These are phyloP conservation scores for Apiospora sp. DNA, from an alignment of 2,329 filamentous ascomycete species.

Conservation along the genomic window DNA sequence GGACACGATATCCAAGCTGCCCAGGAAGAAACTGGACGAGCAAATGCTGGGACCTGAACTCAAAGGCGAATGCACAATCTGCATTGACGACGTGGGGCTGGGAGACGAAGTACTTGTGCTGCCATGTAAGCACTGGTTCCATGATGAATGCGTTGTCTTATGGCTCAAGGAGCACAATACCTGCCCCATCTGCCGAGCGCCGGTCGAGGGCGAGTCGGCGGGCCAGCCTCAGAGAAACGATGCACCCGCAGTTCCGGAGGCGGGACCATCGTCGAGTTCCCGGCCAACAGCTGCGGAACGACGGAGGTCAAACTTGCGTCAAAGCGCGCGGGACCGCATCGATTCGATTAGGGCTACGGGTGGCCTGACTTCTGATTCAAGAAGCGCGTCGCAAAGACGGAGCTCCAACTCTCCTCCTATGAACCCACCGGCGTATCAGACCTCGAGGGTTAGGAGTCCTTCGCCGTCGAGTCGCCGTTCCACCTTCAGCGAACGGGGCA, in stretches of 20 bases:
- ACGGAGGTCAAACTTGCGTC: slow-evolving; percentile 34
- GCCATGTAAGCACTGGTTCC: slow-evolving; percentile 95
- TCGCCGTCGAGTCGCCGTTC: slow-evolving; percentile 38
- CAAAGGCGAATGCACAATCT: slow-evolving; percentile 90
- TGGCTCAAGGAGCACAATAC: slow-evolving; percentile 94
- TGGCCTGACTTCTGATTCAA: slow-evolving; percentile 29
- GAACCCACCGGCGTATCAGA: slow-evolving; percentile 31
- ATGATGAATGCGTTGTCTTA: slow-evolving; percentile 78
- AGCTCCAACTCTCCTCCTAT: slow-evolving; percentile 40
- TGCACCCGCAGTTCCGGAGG: slow-evolving; percentile 21
- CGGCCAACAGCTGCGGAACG: slow-evolving; percentile 32
- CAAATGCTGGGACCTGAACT: slow-evolving; percentile 72
- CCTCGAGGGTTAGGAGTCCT: slow-evolving; percentile 38
- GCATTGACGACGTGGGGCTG: slow-evolving; percentile 82
- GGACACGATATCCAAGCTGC: slow-evolving; percentile 75
- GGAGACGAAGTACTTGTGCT: slow-evolving; percentile 79
- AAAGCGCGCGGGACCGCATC: slow-evolving; percentile 34
- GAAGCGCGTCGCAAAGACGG: slow-evolving; percentile 30
- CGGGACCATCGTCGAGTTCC: slow-evolving; percentile 30
- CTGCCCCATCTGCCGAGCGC: slow-evolving; percentile 80
- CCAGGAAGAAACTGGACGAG: slow-evolving; percentile 73
- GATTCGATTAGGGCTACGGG: slow-evolving; percentile 33
- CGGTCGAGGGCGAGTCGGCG: slow-evolving; percentile 51
- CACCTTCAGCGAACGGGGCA: slow-evolving; percentile 38
- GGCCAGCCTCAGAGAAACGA: not conserved